Evolutionary conservation across 2,329 filamentous ascomycete species (phyloP).

Genomic region (Pseudogymnoascus sp.): DNA sequence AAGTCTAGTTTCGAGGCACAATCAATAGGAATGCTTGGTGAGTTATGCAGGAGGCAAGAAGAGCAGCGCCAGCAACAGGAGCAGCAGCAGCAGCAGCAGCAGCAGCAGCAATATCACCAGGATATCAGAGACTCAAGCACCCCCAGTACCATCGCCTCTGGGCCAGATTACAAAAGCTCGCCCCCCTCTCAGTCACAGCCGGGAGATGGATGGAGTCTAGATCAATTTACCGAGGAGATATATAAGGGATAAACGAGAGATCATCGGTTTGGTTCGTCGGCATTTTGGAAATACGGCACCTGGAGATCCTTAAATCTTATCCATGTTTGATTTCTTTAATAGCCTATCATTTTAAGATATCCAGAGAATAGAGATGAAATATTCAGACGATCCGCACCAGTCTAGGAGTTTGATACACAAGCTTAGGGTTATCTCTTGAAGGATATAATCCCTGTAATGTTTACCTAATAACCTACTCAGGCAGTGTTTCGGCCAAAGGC

Average conservation of each 20-base stretch:
- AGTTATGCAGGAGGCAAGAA: background rate
- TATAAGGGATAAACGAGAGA: background rate
- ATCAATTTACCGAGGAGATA: background rate
- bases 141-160: background rate
- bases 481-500: background rate
- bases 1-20: constrained; percentile 42
- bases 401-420: background rate
- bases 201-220: background rate
- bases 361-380: background rate
- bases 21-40: background rate
- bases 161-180: background rate
- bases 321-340: background rate
- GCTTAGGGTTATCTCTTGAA: background rate
- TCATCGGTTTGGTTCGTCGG: background rate
- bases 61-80: background rate
- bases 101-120: constrained; percentile 1
- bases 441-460: background rate
- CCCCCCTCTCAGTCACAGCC: background rate
- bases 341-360: background rate
- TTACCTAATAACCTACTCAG: background rate
- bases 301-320: background rate
- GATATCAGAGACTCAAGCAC: background rate
- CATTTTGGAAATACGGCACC: background rate
- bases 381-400: background rate
- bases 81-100: background rate